Evolutionary conservation across 2,329 filamentous ascomycete species (phyloP).

Genomic region (Monosporascus sp.): DNA sequence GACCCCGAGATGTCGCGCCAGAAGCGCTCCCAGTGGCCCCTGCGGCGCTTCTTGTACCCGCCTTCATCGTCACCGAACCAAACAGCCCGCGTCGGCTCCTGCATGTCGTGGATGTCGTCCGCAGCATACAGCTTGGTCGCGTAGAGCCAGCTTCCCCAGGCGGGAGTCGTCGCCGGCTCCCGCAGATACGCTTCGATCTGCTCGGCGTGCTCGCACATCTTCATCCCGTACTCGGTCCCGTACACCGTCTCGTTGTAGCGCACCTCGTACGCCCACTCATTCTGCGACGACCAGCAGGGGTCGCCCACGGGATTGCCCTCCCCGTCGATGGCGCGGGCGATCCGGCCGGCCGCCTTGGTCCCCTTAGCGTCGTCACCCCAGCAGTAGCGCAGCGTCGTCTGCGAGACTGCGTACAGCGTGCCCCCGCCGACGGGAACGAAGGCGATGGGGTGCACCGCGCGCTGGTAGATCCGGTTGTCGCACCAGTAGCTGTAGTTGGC

Average conservation of each 20-base stretch:
- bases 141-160: constrained; percentile 18
- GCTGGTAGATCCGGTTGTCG: constrained; percentile 15
- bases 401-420: constrained; percentile 13
- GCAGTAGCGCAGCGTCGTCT: constrained; percentile 12
- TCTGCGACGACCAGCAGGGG: constrained; percentile 19
- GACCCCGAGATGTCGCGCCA: constrained; percentile 20
- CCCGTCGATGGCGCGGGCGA: constrained; percentile 9
- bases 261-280: constrained; percentile 10
- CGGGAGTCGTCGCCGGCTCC: constrained; percentile 10
- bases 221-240: constrained; percentile 17
- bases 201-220: constrained; percentile 8
- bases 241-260: constrained; percentile 14
- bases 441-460: constrained; percentile 7
- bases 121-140: constrained; percentile 11
- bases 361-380: constrained; percentile 2
- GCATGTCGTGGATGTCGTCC: constrained; percentile 15
- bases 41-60: not conserved
- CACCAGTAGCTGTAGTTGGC: constrained; percentile 21
- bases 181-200: constrained; percentile 1
- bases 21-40: constrained; percentile 20
- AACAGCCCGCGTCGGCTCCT: constrained; percentile 18
- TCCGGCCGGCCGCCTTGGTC: constrained; percentile 8
- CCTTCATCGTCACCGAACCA: constrained; percentile 13
- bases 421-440: constrained; percentile 1
- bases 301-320: constrained; percentile 11